phyloP scores from a whole-genome alignment of 495 filamentous ascomycete genomes.

The Penicillium longicatenatum region DNA sequence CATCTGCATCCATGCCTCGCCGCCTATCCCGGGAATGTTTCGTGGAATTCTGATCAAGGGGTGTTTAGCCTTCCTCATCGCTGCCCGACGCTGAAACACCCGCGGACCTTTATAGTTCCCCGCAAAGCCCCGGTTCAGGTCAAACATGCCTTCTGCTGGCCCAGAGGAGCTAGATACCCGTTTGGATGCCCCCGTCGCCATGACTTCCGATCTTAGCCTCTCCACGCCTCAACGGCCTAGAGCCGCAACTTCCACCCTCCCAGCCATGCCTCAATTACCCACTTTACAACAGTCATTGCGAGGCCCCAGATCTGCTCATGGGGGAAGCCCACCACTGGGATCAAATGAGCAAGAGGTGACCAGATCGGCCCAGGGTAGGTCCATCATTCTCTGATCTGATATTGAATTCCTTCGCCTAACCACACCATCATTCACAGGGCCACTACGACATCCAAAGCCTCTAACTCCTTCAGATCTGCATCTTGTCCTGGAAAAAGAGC shows the following conservation, averaged over 20 bases:
- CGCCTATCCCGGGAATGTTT: slow-evolving; percentile 23
- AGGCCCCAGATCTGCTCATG: slow-evolving; percentile 47
- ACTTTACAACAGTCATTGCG: slow-evolving; percentile 46
- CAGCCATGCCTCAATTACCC: slow-evolving; percentile 42
- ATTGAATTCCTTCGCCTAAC: not conserved
- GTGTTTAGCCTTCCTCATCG: slow-evolving; percentile 15
- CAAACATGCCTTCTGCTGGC: slow-evolving; percentile 24
- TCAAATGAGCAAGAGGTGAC: slow-evolving; percentile 57
- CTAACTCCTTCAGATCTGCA: slow-evolving; percentile 86
- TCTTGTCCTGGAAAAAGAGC: slow-evolving; percentile 84
- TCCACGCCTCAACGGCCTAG: slow-evolving; percentile 50
- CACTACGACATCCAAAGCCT: slow-evolving; percentile 77
- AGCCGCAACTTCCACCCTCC: slow-evolving; percentile 55
- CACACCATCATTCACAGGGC: slow-evolving; percentile 41
- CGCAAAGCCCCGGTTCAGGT: not conserved
- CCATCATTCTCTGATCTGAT: not conserved
- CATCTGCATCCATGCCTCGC: slow-evolving; percentile 4
- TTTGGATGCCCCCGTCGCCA: slow-evolving; percentile 16
- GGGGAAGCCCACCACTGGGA: slow-evolving; percentile 29
- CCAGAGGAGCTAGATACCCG: slow-evolving; percentile 20
- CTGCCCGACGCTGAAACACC: slow-evolving; percentile 16
- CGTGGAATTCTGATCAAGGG: slow-evolving; percentile 26
- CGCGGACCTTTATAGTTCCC: slow-evolving; percentile 16
- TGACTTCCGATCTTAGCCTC: slow-evolving; percentile 64
- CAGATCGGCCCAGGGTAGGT: slow-evolving; percentile 57